These are phyloP conservation scores for Monosporozyma yasuniensis DNA, from an alignment of 805 yeast species.

Conservation along the genomic window DNA sequence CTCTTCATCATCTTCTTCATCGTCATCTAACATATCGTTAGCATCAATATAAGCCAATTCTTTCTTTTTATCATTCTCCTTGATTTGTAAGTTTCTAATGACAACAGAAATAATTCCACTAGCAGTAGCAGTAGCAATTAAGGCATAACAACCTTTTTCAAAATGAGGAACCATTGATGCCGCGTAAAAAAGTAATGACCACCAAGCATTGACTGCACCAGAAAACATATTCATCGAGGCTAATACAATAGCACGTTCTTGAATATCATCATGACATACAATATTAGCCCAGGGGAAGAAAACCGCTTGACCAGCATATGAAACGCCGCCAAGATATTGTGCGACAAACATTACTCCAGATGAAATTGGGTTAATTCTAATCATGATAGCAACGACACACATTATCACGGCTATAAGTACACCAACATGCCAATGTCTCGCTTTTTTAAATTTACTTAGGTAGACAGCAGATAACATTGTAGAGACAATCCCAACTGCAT, in stretches of 20 bases:
- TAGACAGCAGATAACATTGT: constrained; percentile 38
- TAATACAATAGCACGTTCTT: constrained; percentile 54
- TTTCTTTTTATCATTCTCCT: constrained; percentile 25
- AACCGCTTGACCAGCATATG: constrained; percentile 52
- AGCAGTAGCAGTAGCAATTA: constrained; percentile 42
- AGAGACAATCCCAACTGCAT: constrained; percentile 41
- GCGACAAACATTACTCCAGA: constrained; percentile 40
- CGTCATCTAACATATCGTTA: constrained; percentile 18
- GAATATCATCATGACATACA: constrained; percentile 48
- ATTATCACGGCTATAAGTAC: constrained; percentile 35
- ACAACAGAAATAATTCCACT: constrained; percentile 34
- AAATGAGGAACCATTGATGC: constrained; percentile 46
- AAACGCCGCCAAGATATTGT: constrained; percentile 45
- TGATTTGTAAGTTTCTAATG: constrained; percentile 37
- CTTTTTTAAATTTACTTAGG: constrained; percentile 35
- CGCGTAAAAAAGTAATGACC: constrained; percentile 45
- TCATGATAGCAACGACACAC: constrained; percentile 41
- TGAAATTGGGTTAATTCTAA: constrained; percentile 34
- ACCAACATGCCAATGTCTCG: constrained; percentile 45
- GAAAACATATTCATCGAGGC: constrained; percentile 62
- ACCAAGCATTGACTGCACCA: constrained; percentile 57
- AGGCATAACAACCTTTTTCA: constrained; percentile 46
- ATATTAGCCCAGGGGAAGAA: constrained; percentile 59
- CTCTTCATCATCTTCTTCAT: constrained; percentile 15
- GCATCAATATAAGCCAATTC: constrained; percentile 22